These are phyloP conservation scores for Sicyos baderoa DNA, from an alignment of 306 rosid genomes.

Conservation along the genomic window DNA sequence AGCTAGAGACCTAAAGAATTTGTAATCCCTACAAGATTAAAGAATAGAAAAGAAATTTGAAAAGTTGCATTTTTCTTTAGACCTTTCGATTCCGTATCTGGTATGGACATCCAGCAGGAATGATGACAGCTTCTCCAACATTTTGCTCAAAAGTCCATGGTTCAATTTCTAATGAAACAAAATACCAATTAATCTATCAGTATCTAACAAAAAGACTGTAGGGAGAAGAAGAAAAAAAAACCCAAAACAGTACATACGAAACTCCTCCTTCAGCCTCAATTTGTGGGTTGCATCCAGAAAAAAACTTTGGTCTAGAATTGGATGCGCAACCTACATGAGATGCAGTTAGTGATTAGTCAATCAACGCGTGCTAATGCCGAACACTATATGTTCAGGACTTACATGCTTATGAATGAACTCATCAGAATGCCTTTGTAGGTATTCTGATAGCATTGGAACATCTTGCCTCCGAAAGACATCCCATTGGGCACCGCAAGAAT, in stretches of 20 bases:
- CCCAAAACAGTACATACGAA: slow-evolving; percentile 38
- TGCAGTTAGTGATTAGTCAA: slow-evolving; percentile 18
- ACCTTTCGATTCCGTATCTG: slow-evolving; percentile 91
- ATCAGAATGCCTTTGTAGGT: slow-evolving; percentile 54
- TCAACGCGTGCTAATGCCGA: neutral
- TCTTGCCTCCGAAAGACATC: slow-evolving; percentile 91
- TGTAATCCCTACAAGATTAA: neutral
- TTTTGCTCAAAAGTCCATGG: slow-evolving; percentile 95
- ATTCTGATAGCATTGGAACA: slow-evolving; percentile 74
- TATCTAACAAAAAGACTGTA: neutral
- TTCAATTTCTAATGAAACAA: slow-evolving; percentile 60
- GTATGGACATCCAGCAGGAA: slow-evolving; percentile 97
- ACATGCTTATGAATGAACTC: slow-evolving; percentile 51
- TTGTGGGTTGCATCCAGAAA: slow-evolving; percentile 68
- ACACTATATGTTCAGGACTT: slow-evolving; percentile 22
- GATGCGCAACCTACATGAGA: slow-evolving; percentile 71
- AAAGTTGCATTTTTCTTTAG: slow-evolving; percentile 7
- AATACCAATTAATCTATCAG: neutral
- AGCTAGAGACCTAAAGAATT: neutral
- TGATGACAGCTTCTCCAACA: slow-evolving; percentile 89
- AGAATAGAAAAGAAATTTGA: neutral
- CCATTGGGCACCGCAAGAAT: slow-evolving; percentile 59
- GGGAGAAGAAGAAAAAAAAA: neutral
- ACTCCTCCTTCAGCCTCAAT: slow-evolving; percentile 83
- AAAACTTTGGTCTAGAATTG: slow-evolving; percentile 70